Conservation (phyloP, 2,329 filamentous ascomycete genomes). For the Xylaria sp. region DNA sequence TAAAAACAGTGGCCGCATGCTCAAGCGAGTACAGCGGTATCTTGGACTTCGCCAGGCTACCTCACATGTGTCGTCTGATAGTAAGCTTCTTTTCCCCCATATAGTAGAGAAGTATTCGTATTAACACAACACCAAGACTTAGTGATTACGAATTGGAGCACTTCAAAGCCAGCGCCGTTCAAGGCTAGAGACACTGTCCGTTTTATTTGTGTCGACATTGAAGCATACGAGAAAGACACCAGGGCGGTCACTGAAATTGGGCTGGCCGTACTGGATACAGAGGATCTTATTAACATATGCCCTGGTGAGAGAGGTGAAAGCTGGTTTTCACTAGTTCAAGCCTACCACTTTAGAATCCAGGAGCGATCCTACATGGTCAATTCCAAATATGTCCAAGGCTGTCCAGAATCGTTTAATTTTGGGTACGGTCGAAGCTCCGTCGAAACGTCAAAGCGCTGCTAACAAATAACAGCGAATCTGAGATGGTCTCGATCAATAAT, state of each 20-base stretch:
- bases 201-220: slow-evolving; percentile 84
- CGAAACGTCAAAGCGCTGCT: slow-evolving; percentile 6
- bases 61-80: slow-evolving; percentile 23
- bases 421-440: slow-evolving; percentile 60
- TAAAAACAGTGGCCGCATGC: slow-evolving; percentile 63
- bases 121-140: slow-evolving; percentile 21
- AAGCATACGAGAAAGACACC: slow-evolving; percentile 78
- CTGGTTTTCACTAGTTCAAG: slow-evolving; percentile 76
- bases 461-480: slow-evolving; percentile 54
- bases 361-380: slow-evolving; percentile 78
- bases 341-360: slow-evolving; percentile 79
- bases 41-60: slow-evolving; percentile 69
- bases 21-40: slow-evolving; percentile 75
- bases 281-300: slow-evolving; percentile 60
- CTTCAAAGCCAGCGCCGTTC: slow-evolving; percentile 56
- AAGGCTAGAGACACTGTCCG: slow-evolving; percentile 67
- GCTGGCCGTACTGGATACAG: slow-evolving; percentile 81
- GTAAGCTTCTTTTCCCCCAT: slow-evolving; percentile 8
- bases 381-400: slow-evolving; percentile 74
- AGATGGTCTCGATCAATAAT: slow-evolving; percentile 53
- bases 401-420: slow-evolving; percentile 80
- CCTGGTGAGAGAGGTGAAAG: slow-evolving; percentile 71
- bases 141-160: slow-evolving; percentile 54
- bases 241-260: slow-evolving; percentile 85
- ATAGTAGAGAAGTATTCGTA: neutral